A percentile compares a stretch with the other conserved stretches of the same genome.
Conservation (phyloP, 2,329 filamentous ascomycete genomes). For the Calonectria montana region DNA sequence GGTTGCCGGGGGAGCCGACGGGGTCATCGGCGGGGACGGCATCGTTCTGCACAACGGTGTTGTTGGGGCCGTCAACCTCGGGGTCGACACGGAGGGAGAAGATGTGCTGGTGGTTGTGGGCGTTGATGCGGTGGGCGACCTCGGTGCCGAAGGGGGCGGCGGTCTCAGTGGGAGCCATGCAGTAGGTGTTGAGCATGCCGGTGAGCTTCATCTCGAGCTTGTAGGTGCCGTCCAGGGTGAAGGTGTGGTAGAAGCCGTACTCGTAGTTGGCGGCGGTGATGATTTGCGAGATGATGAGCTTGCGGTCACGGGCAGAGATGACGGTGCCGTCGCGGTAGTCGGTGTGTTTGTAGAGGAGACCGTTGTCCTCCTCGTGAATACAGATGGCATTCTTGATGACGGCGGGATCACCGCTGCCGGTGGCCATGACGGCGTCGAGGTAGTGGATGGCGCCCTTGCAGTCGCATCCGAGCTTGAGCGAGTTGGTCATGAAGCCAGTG, state of each 20-base stretch:
- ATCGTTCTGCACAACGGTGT: slow-evolving; percentile 80
- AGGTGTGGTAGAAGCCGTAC: slow-evolving; percentile 57
- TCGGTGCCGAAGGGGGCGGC: slow-evolving; percentile 70
- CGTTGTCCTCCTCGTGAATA: slow-evolving; percentile 73
- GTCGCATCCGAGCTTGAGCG: slow-evolving; percentile 81
- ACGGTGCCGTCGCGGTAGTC: slow-evolving; percentile 71
- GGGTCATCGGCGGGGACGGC: slow-evolving; percentile 76
- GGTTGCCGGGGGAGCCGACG: slow-evolving; percentile 84
- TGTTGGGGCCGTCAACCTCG: slow-evolving; percentile 70
- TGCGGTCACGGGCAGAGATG: slow-evolving; percentile 67
- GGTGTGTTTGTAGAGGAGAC: slow-evolving; percentile 73
- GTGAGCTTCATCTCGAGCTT: slow-evolving; percentile 66
- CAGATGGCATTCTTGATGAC: slow-evolving; percentile 95
- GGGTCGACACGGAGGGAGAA: slow-evolving; percentile 76
- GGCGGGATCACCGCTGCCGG: slow-evolving; percentile 78
- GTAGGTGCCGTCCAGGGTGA: slow-evolving; percentile 73
- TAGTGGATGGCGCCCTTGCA: slow-evolving; percentile 95
- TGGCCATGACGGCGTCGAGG: slow-evolving; percentile 88
- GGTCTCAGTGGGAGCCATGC: slow-evolving; percentile 52
- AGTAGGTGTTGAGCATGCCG: slow-evolving; percentile 56
- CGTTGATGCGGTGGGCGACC: slow-evolving; percentile 71
- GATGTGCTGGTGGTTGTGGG: slow-evolving; percentile 78
- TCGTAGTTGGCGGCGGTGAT: slow-evolving; percentile 76
- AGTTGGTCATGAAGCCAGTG: slow-evolving; percentile 87
- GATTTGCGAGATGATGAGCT: slow-evolving; percentile 72